Evolutionary conservation across 2,329 filamentous ascomycete genomes (phyloP), one percentile per base, ranked within the genome.

Genomic region (Plenodomus lindquistii): DNA sequence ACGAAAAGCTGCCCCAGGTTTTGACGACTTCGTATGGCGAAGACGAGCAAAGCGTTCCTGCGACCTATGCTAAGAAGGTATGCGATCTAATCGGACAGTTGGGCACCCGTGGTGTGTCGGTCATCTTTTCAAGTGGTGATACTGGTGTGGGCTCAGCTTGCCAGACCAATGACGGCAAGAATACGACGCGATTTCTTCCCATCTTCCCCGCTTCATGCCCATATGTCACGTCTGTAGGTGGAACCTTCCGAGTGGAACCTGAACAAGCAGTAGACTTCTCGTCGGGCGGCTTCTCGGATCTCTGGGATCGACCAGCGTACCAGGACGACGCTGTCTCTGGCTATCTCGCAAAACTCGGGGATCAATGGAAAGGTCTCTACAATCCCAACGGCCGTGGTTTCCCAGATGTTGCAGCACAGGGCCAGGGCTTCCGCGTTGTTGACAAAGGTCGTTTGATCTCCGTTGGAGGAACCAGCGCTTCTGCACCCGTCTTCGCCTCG

Each of bases 201-300:
- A 70, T 71, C 16, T 79, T 79, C 62, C 77, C 77, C 1, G 76
- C 74, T 16, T 63, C 73, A 1, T 79, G 77, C 58, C 77, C 76
- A 0, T 79, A 75, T 54, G 73, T 79, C 13, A 80, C 77, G 3
- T 65, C 74, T 1, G 74, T 78, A 3, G 76, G 76, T 9, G 76
- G 73, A 3, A 78, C 76, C 0, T 54, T 60, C 13, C 60, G 66
- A 18, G 58, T 77, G 39, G 54, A 65, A 20, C 75, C 76, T 1
- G 77, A 79, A 48, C 42, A 53, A 19, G 72, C 70, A 6, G 62
- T 73, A 20, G 52, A 48, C 54, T 74, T 76, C 50, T 75, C 71
- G 3, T 75, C 73, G 2, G 76, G 77, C 10, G 77, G 73, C 4
- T 79, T 79, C 65, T 75, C 70, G 35, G 73, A 79, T 46, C 65